Evolutionary conservation across 2,329 filamentous ascomycete genomes (phyloP).

Genomic region (Fusarium newnesense): DNA sequence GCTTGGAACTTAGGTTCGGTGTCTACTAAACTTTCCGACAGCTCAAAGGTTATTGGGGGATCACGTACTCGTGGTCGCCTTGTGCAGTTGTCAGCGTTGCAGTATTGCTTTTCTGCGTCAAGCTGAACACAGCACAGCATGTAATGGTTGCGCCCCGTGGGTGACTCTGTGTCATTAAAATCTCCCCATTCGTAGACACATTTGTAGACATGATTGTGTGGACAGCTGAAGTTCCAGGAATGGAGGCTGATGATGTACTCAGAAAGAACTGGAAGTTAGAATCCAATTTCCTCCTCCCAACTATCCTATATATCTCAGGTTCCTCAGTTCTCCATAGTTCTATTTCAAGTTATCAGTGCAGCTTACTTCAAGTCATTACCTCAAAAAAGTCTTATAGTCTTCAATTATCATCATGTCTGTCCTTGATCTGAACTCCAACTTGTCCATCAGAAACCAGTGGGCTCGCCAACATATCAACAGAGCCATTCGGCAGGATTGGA

Average conservation of each 20-base stretch:
- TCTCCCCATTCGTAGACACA: not conserved
- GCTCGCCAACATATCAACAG: not conserved
- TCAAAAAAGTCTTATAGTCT: too few species aligned
- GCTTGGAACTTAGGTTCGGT: not conserved
- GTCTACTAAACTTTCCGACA: not conserved
- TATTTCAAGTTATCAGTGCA: fast-evolving
- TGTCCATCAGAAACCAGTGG: slow-evolving; percentile 12
- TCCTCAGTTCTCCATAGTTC: not conserved
- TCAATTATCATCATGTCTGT: not conserved
- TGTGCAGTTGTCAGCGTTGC: not conserved
- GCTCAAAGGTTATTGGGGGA: not conserved
- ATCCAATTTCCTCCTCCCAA: fast-evolving
- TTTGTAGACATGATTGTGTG: not conserved
- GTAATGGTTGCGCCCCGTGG: not conserved
- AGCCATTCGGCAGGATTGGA: slow-evolving; percentile 6
- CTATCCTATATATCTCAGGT: not conserved
- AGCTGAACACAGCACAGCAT: not conserved
- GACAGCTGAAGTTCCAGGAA: not conserved
- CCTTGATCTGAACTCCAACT: not conserved
- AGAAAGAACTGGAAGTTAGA: not conserved
- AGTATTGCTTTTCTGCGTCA: not conserved
- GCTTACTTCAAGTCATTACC: fast-evolving
- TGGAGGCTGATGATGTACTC: not conserved
- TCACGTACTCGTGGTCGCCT: not conserved
- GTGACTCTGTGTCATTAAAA: not conserved